Percentiles rank a stretch among this genome's conserved stretches.
phyloP scores from a whole-genome alignment of 2,329 filamentous ascomycete species.

The Zopfia rhizophila region DNA sequence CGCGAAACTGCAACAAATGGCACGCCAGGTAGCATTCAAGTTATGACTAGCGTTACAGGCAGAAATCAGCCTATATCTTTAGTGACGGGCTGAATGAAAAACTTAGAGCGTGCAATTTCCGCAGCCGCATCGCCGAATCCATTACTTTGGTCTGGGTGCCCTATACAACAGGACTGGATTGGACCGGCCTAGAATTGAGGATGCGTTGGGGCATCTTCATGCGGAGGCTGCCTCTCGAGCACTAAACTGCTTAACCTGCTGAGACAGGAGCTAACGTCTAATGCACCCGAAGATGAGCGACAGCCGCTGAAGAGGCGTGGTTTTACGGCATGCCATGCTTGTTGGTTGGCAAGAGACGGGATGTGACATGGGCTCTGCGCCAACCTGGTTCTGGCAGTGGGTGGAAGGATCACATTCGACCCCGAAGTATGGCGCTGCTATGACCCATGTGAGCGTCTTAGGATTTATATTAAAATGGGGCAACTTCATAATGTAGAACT shows the following conservation, averaged over 20 bases:
- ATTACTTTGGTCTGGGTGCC: constrained; percentile 21
- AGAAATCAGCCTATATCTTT: constrained; percentile 24
- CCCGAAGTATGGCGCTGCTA: constrained; percentile 22
- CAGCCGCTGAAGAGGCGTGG: constrained; percentile 21
- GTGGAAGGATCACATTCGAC: constrained; percentile 18
- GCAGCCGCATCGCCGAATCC: constrained; percentile 21
- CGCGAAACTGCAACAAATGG: constrained; percentile 20
- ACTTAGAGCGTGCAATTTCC: constrained; percentile 26
- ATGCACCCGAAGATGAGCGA: constrained; percentile 23
- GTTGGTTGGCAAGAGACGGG: constrained; percentile 23
- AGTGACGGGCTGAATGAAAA: constrained; percentile 22
- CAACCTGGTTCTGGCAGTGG: constrained; percentile 14
- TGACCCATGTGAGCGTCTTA: constrained; percentile 24
- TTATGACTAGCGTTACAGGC: constrained; percentile 18
- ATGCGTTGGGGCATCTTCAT: constrained; percentile 26
- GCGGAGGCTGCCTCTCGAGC: constrained; percentile 21
- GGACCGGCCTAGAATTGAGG: constrained; percentile 24
- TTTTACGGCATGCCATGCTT: constrained; percentile 25
- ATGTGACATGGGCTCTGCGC: constrained; percentile 22
- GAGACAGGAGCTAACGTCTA: constrained; percentile 26
- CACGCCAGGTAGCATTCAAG: constrained; percentile 24
- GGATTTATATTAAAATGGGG: constrained; percentile 19
- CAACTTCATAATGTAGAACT: constrained; percentile 23
- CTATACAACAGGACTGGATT: constrained; percentile 26
- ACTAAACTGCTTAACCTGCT: constrained; percentile 23